phyloP scores from a whole-genome alignment of 2,329 filamentous ascomycete genomes.

The Pochonia chlamydosporia region DNA sequence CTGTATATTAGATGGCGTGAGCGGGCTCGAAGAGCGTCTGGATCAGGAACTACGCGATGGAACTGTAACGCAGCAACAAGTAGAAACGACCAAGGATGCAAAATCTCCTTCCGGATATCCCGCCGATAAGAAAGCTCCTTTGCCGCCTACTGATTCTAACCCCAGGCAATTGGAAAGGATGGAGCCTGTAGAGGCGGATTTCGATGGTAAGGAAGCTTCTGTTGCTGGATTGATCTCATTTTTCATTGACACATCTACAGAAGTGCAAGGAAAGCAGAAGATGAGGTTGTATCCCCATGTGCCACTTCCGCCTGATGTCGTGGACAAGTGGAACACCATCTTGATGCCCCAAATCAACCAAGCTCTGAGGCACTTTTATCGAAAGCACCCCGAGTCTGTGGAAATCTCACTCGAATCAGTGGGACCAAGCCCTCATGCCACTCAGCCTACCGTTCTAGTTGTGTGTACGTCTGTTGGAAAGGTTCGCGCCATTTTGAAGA shows the following conservation, averaged over 20 bases:
- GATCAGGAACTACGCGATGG: conserved; percentile 38
- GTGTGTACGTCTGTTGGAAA: conserved; percentile 71
- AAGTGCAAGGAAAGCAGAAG: conserved; percentile 27
- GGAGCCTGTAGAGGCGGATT: background rate
- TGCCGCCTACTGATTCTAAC: background rate
- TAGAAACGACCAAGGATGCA: conserved; percentile 1
- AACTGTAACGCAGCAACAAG: background rate
- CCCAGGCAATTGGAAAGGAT: background rate
- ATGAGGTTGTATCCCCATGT: conserved; percentile 56
- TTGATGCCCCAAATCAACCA: conserved; percentile 70
- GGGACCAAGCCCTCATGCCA: conserved; percentile 60
- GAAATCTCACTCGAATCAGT: conserved; percentile 74
- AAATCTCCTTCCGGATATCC: conserved; percentile 2
- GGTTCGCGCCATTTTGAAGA: conserved; percentile 65
- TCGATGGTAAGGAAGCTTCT: conserved; percentile 13
- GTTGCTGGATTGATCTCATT: background rate
- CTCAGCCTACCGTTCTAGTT: conserved; percentile 68
- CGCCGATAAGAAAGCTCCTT: conserved; percentile 3
- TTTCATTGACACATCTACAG: conserved; percentile 13
- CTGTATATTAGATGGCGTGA: conserved; percentile 52
- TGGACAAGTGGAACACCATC: conserved; percentile 66
- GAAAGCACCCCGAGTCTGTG: conserved; percentile 68
- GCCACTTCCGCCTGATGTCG: conserved; percentile 49
- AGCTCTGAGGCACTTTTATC: conserved; percentile 64
- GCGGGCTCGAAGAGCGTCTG: conserved; percentile 48